Base-by-base conservation (phyloP, 345 rosid species). In the Chamaenerion angustifolium region DNA sequence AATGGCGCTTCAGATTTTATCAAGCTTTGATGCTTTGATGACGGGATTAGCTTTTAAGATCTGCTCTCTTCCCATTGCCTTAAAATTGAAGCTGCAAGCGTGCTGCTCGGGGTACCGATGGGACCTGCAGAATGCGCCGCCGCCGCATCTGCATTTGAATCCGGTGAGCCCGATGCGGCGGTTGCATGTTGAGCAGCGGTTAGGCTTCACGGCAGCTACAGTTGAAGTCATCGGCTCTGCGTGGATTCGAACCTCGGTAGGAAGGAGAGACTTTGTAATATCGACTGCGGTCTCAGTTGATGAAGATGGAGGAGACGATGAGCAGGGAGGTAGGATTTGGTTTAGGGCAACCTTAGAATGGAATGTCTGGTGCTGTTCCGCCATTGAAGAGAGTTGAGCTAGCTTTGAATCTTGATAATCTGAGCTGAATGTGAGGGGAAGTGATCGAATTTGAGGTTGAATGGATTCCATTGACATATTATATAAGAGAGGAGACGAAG, bases 61-160 rank as follows among this genome's bases (percentile, higher is more conserved):
- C 77, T 77, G 77, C 47, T 72, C 77, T 46, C 72, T 76, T 16
- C 95, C 95, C 60, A 67, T 51, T 16, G 57, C 51, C 69, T 78
- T 88, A 71, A 85, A 88, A 69, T 88, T 89, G 14, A 82, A 85
- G 10, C 57, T 41, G 44, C 97, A 89, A 0, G 14, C 70, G 50
- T 89, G 97, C 43, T 68, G 76, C 67, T 89, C 97, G n/a, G 95
- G 89, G 71, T 80, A 78, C 87, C 95, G 61, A 41, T 89, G 95
- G 0, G 66, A 60, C 46, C 95, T 89, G 13, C 97, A 89, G 40
- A 71, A 77, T 16, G 82, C 66, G 55, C 70, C 71, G 49, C 70
- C 71, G 49, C 85, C 95, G 49, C 95, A 89, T 74, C 85, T 65
- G 78, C 95, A 89, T 54, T 66, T 73, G 65, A 85, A 85, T 46